Evolutionary conservation across 202 grass and related monocot species (phyloP).

Genomic region (Bolboschoenoplectus hybrid): DNA sequence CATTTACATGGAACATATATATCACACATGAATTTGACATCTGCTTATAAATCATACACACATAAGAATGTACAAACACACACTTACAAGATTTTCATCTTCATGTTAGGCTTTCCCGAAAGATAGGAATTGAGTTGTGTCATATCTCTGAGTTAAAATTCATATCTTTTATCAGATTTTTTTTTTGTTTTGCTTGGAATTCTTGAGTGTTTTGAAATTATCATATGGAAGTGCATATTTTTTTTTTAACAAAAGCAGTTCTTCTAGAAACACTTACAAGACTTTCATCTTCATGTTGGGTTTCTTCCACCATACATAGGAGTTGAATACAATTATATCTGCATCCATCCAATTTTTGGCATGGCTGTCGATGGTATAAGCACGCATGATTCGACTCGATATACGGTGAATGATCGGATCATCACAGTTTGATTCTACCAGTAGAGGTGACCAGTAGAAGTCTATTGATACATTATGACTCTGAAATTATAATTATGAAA

Average conservation of each 20-base stretch:
- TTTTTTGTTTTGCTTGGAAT: background rate
- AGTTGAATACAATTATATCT: constrained; percentile 82
- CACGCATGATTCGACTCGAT: constrained; percentile 70
- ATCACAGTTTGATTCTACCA: constrained; percentile 88
- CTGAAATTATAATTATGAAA: constrained; percentile 45
- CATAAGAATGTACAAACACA: constrained; percentile 28
- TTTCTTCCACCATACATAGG: constrained; percentile 91
- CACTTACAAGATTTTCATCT: constrained; percentile 37
- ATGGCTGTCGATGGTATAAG: constrained; percentile 62
- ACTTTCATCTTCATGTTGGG: constrained; percentile 81
- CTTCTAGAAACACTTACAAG: constrained; percentile 55
- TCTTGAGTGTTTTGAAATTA: background rate
- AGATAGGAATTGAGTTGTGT: constrained; percentile 36
- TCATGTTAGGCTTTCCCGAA: constrained; percentile 26
- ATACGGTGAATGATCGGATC: constrained; percentile 72
- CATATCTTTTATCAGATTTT: constrained; percentile 22
- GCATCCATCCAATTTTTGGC: constrained; percentile 67
- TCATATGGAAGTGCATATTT: background rate
- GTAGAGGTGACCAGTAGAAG: constrained; percentile 88
- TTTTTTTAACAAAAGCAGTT: background rate
- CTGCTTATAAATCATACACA: background rate
- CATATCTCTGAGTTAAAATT: constrained; percentile 29
- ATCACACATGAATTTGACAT: background rate
- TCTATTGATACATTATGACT: constrained; percentile 82
- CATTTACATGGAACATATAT: constrained; percentile 1